phyloP scores from a whole-genome alignment of 1,139 yeast species.

The Debaryomyces udenii region DNA sequence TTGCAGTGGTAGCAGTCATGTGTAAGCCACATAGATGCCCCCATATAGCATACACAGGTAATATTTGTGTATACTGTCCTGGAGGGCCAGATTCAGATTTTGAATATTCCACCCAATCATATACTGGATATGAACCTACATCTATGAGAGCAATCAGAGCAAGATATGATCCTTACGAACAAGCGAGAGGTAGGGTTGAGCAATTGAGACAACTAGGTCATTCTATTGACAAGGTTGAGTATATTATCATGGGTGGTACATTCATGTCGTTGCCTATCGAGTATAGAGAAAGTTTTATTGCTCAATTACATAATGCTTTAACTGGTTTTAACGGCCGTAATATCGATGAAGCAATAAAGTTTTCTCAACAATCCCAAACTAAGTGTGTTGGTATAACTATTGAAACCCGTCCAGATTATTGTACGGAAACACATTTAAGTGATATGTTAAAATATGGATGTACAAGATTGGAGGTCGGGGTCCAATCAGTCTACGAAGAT shows the following conservation, averaged over 20 bases:
- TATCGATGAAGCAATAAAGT: slow-evolving; percentile 86
- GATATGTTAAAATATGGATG: slow-evolving; percentile 97
- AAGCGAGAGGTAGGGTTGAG: slow-evolving; percentile 96
- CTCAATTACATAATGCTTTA: slow-evolving; percentile 89
- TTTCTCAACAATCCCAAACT: slow-evolving; percentile 92
- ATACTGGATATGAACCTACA: slow-evolving; percentile 98
- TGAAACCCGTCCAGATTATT: slow-evolving; percentile 98
- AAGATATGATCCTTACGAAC: slow-evolving; percentile 97
- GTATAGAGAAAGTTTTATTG: slow-evolving; percentile 85
- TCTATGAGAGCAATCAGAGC: slow-evolving; percentile 99
- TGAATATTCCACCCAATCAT: slow-evolving; percentile 96
- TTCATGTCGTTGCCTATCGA: slow-evolving; percentile 92
- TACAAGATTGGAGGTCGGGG: slow-evolving; percentile 95
- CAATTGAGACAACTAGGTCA: slow-evolving; percentile 95
- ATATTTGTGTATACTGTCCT: slow-evolving; percentile 97
- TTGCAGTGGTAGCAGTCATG: slow-evolving; percentile 99
- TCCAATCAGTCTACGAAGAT: slow-evolving; percentile 95
- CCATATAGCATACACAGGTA: slow-evolving; percentile 98
- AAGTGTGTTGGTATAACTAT: slow-evolving; percentile 98
- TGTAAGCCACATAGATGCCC: slow-evolving; percentile 99
- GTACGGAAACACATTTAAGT: slow-evolving; percentile 92
- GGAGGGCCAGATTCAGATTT: slow-evolving; percentile 99
- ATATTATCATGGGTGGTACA: slow-evolving; percentile 98
- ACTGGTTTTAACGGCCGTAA: slow-evolving; percentile 90
- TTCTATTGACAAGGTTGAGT: slow-evolving; percentile 95